These are phyloP conservation scores for Vigna unguiculata DNA, from an alignment of 306 rosid genomes.

Conservation along the genomic window DNA sequence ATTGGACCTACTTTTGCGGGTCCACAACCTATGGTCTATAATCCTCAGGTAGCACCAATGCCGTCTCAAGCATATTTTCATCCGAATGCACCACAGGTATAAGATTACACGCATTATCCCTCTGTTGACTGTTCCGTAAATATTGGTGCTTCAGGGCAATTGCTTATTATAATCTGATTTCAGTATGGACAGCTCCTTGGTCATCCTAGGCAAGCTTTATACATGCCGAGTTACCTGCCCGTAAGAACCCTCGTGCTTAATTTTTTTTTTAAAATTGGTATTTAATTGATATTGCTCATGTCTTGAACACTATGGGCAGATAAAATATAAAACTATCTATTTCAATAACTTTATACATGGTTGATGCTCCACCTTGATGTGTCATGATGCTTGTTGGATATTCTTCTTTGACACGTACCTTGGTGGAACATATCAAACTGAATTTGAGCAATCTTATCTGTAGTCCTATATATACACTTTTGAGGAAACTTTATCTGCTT, in stretches of 20 bases:
- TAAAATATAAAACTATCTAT: constrained; percentile 19
- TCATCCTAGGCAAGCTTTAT: constrained; percentile 82
- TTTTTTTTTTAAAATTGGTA: neutral
- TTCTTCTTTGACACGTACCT: constrained; percentile 7
- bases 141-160: constrained; percentile 29
- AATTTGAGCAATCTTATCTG: constrained; percentile 24
- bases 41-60: constrained; percentile 73
- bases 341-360: constrained; percentile 12
- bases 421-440: constrained; percentile 19
- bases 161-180: constrained; percentile 40
- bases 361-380: constrained; percentile 2
- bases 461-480: constrained; percentile 2
- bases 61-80: constrained; percentile 77
- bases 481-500: neutral
- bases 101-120: constrained; percentile 29
- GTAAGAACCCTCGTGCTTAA: constrained; percentile 63
- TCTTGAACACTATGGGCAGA: neutral
- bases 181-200: constrained; percentile 90
- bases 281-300: constrained; percentile 1
- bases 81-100: constrained; percentile 90
- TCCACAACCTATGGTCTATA: constrained; percentile 78
- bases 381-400: constrained; percentile 33
- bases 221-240: constrained; percentile 86
- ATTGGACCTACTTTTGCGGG: constrained; percentile 75
- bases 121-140: constrained; percentile 20